phyloP scores from a whole-genome alignment of 108 stramenopile species.

The Aureococcus anophagefferens region DNA sequence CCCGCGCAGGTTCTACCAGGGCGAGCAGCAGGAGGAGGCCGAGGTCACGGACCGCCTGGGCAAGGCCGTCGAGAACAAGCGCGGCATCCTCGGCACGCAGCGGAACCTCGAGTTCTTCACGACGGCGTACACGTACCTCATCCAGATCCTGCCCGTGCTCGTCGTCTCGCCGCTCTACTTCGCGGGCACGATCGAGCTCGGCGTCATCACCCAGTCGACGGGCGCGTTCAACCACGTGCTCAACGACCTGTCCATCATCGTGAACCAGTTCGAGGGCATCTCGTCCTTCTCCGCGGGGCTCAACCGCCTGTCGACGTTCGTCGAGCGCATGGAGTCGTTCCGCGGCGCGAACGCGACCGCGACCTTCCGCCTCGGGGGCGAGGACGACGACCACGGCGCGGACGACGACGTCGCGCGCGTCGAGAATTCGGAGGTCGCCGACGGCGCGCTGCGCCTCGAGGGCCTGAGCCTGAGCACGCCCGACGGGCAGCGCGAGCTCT shows the following conservation, averaged over 20 bases:
- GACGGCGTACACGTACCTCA: constrained; percentile 67
- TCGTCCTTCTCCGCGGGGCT: constrained; percentile 76
- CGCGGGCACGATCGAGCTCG: constrained; percentile 72
- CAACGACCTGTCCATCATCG: constrained; percentile 65
- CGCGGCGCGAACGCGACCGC: constrained; percentile 11
- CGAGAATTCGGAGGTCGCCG: background rate
- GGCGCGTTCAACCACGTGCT: constrained; percentile 76
- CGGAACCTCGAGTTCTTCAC: constrained; percentile 88
- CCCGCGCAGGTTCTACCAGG: constrained; percentile 88
- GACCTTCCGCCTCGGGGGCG: background rate
- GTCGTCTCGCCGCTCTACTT: constrained; percentile 88
- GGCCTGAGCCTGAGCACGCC: constrained; percentile 62
- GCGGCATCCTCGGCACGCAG: constrained; percentile 60
- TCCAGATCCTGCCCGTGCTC: constrained; percentile 77
- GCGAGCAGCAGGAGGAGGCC: constrained; percentile 68
- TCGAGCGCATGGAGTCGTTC: constrained; percentile 51
- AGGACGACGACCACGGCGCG: background rate
- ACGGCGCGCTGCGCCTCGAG: constrained; percentile 6
- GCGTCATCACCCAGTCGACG: constrained; percentile 69
- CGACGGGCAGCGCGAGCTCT: constrained; percentile 55
- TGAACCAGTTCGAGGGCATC: constrained; percentile 86
- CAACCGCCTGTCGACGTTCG: constrained; percentile 68
- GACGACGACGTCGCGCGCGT: background rate
- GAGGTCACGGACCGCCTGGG: constrained; percentile 51
- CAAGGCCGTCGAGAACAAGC: constrained; percentile 57